These are phyloP conservation scores for Paramecium sexaurelia DNA, from an alignment of 73 alveolate species.

Conservation along the genomic window DNA sequence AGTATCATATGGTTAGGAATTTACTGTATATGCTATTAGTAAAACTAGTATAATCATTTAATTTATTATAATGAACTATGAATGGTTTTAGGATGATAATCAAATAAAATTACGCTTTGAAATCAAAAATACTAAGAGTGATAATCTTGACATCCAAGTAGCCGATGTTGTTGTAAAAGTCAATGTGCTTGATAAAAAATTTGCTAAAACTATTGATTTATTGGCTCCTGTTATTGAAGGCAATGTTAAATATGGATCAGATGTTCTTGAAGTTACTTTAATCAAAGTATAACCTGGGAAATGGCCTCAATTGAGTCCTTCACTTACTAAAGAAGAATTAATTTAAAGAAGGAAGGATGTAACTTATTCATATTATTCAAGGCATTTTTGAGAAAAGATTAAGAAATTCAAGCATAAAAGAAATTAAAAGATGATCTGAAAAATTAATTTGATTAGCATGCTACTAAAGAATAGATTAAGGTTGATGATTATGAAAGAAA, in stretches of 20 bases:
- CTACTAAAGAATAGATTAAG: slow-evolving; percentile 62
- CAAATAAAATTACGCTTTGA: slow-evolving; percentile 49
- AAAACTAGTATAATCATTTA: neutral
- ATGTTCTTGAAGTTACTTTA: slow-evolving; percentile 33
- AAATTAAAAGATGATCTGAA: slow-evolving; percentile 49
- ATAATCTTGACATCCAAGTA: slow-evolving; percentile 35
- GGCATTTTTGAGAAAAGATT: slow-evolving; percentile 62
- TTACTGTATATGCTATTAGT: neutral
- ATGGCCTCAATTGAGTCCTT: slow-evolving; percentile 41
- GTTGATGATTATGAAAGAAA: slow-evolving; percentile 59
- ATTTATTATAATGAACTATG: slow-evolving; percentile 37
- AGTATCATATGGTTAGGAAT: neutral
- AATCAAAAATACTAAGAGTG: slow-evolving; percentile 25
- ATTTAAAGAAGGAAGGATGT: slow-evolving; percentile 55
- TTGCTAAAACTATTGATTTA: slow-evolving; percentile 58
- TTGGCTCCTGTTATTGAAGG: slow-evolving; percentile 19
- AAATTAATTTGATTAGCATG: slow-evolving; percentile 59
- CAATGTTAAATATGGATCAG: slow-evolving; percentile 19
- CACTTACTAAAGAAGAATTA: slow-evolving; percentile 38
- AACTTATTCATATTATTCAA: neutral
- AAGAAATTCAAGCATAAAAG: neutral
- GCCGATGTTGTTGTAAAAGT: slow-evolving; percentile 61
- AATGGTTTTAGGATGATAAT: slow-evolving; percentile 65
- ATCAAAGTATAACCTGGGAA: slow-evolving; percentile 7
- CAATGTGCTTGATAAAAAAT: slow-evolving; percentile 58